Evolutionary conservation across 306 rosid species (phyloP).

Genomic region (Gastrolobium villosum): DNA sequence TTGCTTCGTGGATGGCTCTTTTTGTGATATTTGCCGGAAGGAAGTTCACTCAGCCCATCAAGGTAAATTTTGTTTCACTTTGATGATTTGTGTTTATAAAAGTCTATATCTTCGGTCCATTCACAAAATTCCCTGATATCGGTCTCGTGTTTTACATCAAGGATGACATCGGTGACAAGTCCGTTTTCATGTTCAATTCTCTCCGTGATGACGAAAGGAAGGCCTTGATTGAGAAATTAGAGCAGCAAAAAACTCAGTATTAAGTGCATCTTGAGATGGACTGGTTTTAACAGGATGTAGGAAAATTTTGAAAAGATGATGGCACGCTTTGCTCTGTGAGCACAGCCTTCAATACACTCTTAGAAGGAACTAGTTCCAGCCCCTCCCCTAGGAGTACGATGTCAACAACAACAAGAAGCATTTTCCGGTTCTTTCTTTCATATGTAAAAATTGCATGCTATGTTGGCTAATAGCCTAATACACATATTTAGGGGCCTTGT

Average conservation of each 20-base stretch:
- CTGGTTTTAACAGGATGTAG: background rate
- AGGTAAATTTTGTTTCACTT: conserved; percentile 58
- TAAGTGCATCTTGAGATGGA: conserved; percentile 33
- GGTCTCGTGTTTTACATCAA: conserved; percentile 46
- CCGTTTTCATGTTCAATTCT: conserved; percentile 85
- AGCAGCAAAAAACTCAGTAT: conserved; percentile 56
- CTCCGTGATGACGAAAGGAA: conserved; percentile 71
- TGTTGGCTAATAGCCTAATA: background rate
- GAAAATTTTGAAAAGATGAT: background rate
- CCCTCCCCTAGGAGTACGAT: background rate
- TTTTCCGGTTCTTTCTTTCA: background rate
- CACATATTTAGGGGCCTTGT: background rate
- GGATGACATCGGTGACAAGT: conserved; percentile 97
- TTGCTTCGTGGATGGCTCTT: conserved; percentile 81
- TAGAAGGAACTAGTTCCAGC: background rate
- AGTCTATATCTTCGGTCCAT: background rate
- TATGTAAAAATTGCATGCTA: conserved; percentile 4
- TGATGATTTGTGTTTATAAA: conserved; percentile 13
- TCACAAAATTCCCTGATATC: conserved; percentile 33
- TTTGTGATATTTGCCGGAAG: conserved; percentile 88
- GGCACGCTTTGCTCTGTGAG: conserved; percentile 3
- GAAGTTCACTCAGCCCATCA: conserved; percentile 90
- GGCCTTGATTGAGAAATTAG: conserved; percentile 73
- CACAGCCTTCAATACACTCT: background rate
- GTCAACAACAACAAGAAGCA: background rate